phyloP scores from a whole-genome alignment of 495 filamentous ascomycete species.

The Lasiosphaeris hirsuta region DNA sequence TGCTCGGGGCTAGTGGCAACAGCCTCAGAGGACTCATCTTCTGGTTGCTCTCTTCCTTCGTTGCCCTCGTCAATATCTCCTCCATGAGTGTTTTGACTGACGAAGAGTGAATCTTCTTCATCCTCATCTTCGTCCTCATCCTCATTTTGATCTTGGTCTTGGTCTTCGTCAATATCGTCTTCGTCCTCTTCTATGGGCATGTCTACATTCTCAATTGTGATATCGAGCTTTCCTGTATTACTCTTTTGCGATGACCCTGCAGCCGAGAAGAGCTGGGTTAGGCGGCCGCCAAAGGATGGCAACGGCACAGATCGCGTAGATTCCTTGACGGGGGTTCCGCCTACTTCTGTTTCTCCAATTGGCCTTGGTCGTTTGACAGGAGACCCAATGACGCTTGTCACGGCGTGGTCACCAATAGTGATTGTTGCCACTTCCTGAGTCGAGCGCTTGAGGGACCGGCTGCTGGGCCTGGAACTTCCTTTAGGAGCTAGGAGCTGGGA shows the following conservation, averaged over 20 bases:
- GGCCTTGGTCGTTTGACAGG: conserved; percentile 39
- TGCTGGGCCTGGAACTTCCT: conserved; percentile 12
- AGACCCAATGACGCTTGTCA: conserved; percentile 52
- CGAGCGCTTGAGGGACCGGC: conserved; percentile 50
- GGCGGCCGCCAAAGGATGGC: conserved; percentile 60
- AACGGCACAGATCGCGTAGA: conserved; percentile 15
- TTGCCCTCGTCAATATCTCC: no score
- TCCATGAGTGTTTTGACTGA: neutral
- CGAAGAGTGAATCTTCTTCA: conserved; percentile 23
- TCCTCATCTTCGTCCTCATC: conserved; percentile 18
- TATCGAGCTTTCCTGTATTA: conserved; percentile 22
- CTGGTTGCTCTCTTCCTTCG: conserved; percentile 1
- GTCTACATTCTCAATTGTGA: conserved; percentile 30
- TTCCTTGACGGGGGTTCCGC: neutral
- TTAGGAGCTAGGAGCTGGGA: conserved; percentile 31
- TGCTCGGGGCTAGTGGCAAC: neutral
- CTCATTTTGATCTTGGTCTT: conserved; percentile 14
- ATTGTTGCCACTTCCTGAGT: conserved; percentile 79
- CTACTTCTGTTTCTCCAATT: conserved; percentile 11
- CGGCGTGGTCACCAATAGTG: conserved; percentile 77
- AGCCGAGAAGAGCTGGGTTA: conserved; percentile 70
- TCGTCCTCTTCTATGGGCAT: conserved; percentile 24
- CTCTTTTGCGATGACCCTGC: conserved; percentile 45
- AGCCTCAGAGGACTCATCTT: neutral
- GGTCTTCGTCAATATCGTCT: conserved; percentile 21